Evolutionary conservation across 192 early-diverging fungal species (phyloP), one percentile per base, ranked within the genome.

Genomic region (Backusella tuberculispora): DNA sequence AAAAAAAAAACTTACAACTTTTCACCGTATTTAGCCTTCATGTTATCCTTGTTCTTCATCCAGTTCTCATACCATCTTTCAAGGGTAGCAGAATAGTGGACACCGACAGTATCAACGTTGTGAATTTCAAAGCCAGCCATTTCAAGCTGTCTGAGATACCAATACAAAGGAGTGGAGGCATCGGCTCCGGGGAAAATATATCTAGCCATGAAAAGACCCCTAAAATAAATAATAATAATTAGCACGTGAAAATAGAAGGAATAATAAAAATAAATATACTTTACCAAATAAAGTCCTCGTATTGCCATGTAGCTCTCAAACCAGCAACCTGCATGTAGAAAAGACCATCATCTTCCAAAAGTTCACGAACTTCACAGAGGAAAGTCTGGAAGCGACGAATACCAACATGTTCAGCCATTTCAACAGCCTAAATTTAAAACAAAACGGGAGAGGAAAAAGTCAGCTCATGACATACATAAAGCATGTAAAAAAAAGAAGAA

Each of bases 331-430:
- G 98, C 78, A 99, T 80, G 88, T 89, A 99, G 88, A 99, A 98
- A 60, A 99, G 80, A 76, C 98, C 98, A 83, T 99, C 98, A 83
- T 99, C 98, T 81, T 96, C 92, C 43, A 99, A 86, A 90, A 97
- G 90, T 46, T 97, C 96, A 78, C 90, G 88, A 74, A 99, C 94
- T 85, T 99, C 95, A 34, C 85, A 78, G 80, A 99, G 84, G 83
- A 98, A 99, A 68, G 91, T 89, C 63, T 91, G 88, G 90, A 93
- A 99, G 78, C 92, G 90, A 80, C 93, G 89, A 72, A 99, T 88
- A 75, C 98, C 98, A 44, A 99, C 98, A 83, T 99, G 98, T 87
- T 99, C 98, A 76, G 98, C 95, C 98, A 99, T 99, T 81, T 98
- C 98, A 71, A 99, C 90, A 81, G 96, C 68, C 68, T 69, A 69